Evolutionary conservation across 768 basidiomycete genomes (phyloP).

Genomic region (Thelephora aurantiotincta): DNA sequence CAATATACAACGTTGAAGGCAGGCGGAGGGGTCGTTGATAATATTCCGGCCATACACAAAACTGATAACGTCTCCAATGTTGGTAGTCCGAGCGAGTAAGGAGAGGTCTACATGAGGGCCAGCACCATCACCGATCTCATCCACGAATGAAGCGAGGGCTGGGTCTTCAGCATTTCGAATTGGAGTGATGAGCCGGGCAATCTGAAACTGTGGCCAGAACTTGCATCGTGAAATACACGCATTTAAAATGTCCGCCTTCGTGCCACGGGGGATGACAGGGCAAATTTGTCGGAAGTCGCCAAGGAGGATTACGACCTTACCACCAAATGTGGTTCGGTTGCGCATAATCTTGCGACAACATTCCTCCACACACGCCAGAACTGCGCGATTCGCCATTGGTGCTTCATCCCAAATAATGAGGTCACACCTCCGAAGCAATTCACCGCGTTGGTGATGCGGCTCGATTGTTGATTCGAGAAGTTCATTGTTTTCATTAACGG

Average conservation of each 20-base stretch:
- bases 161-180: constrained; percentile 24
- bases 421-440: constrained; percentile 18
- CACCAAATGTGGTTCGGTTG: constrained; percentile 21
- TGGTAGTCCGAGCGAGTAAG: constrained; percentile 9
- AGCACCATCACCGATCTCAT: constrained; percentile 23
- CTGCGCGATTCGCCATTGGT: constrained; percentile 25
- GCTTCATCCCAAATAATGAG: constrained; percentile 29
- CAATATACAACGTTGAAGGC: constrained; percentile 20
- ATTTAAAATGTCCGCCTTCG: constrained; percentile 15
- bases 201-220: constrained; percentile 19
- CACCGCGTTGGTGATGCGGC: constrained; percentile 13
- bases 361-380: constrained; percentile 21
- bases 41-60: constrained; percentile 16
- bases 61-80: constrained; percentile 11
- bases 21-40: constrained; percentile 12
- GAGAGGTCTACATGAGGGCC: constrained; percentile 13
- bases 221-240: constrained; percentile 23
- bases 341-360: constrained; percentile 16
- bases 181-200: constrained; percentile 16
- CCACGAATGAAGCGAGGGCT: constrained; percentile 21
- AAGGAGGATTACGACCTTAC: constrained; percentile 20
- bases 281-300: constrained; percentile 28
- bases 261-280: constrained; percentile 21
- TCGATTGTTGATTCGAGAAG: constrained; percentile 19
- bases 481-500: constrained; percentile 19